phyloP scores from a whole-genome alignment of 2,329 filamentous ascomycete genomes.

The Beauveria sp. region DNA sequence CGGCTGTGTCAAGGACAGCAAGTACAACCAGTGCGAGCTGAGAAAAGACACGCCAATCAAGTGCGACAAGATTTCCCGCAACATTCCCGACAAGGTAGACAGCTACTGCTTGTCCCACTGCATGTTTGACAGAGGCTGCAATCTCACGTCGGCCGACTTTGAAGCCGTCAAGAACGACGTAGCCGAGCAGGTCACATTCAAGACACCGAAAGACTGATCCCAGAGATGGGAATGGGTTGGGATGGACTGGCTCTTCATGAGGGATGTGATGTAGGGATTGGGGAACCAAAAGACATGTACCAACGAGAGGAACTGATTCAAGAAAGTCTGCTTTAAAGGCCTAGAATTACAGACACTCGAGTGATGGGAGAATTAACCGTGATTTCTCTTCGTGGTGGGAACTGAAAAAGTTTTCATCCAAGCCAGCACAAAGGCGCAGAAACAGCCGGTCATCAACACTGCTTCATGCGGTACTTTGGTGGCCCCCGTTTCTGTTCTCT shows the following conservation, averaged over 20 bases:
- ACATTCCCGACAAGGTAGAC: background rate
- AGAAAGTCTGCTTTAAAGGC: too few species aligned
- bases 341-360: too few species aligned
- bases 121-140: background rate
- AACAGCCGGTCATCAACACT: too few species aligned
- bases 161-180: background rate
- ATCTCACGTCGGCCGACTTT: background rate
- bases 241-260: background rate
- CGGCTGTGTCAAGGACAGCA: constrained; percentile 1
- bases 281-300: background rate
- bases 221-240: background rate
- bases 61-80: background rate
- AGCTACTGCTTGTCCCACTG: constrained; percentile 5
- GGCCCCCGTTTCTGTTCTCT: too few species aligned
- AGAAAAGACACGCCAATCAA: background rate
- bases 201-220: background rate
- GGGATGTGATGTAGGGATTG: background rate
- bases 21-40: background rate
- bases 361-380: too few species aligned
- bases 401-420: too few species aligned
- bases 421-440: too few species aligned
- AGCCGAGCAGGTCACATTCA: background rate
- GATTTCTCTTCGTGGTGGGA: too few species aligned
- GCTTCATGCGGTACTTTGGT: too few species aligned
- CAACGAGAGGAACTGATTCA: too few species aligned